Base-by-base conservation (phyloP, 2,329 filamentous ascomycete genomes). In the Myriosclerotinia duriaeana region DNA sequence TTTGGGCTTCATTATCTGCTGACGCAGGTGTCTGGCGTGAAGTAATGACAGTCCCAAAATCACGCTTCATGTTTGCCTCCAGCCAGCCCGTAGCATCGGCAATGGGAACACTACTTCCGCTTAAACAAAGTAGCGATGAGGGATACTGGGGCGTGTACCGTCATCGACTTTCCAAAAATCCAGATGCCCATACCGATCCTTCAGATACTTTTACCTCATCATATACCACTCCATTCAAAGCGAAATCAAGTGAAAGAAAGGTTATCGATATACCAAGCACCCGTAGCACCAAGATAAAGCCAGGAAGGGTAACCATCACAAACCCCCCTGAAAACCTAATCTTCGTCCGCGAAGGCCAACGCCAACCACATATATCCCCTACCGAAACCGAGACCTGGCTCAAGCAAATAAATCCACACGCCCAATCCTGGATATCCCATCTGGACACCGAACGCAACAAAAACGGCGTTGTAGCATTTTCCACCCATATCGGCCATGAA, bases 131-230 rank as follows among this genome's bases (percentile, higher is more conserved):
- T 17, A 65, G 15, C 3, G 66, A 71, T 38, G 64, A 69, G 53
- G 70, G 70, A 60, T 71, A 71, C 53, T 71, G 70, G 70, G 68
- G 68, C 15, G 68, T 69, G 11, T 71, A 71, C 42, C 69, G 70
- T 26, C 53, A 70, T 64, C 69, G 70, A 26, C 58, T 71, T 20
- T 68, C 65, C 1, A 55, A 68, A 34, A 65, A 62, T 7, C 56
- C 63, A 30, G 70, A 70, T 64, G 66, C 65, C 9, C 54, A 68
- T 22, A 71, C 69, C 4, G 66, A 68, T 65, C 66, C 69, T 2
- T 44, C 40, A 2, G 69, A 69, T 64, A 67, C 54, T 15, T 70
- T 69, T 22, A 68, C 66, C 8, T 70, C 69, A 22, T 20, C 64
- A 9, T 70, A 67, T 36, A 36, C 64, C 7, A 65, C 69, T n/a